These are phyloP conservation scores for Cyberlindnera sargentensis DNA, from an alignment of 805 yeast genomes.

Conservation along the genomic window DNA sequence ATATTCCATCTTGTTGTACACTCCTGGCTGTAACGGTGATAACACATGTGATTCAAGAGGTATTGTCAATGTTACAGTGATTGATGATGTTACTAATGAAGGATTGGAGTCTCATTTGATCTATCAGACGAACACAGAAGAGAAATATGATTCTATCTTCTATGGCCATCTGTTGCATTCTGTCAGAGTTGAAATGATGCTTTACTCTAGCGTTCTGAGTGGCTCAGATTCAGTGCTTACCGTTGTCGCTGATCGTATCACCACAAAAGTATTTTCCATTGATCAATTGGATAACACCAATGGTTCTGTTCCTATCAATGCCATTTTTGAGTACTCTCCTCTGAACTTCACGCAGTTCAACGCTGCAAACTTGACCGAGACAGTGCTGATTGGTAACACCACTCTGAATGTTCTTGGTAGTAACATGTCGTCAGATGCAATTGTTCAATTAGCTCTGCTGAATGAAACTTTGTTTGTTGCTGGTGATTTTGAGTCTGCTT, in stretches of 20 bases:
- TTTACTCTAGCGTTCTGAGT: slow-evolving; percentile 26
- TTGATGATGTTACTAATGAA: slow-evolving; percentile 31
- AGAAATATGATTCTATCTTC: slow-evolving; percentile 75
- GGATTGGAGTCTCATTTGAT: slow-evolving; percentile 38
- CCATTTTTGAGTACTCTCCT: slow-evolving; percentile 75
- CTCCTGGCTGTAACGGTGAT: slow-evolving; percentile 81
- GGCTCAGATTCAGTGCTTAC: slow-evolving; percentile 27
- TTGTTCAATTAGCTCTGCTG: slow-evolving; percentile 28
- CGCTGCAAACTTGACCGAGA: slow-evolving; percentile 20
- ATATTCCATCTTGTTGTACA: slow-evolving; percentile 64
- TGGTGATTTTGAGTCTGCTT: slow-evolving; percentile 38
- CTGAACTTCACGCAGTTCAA: slow-evolving; percentile 48
- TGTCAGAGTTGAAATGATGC: slow-evolving; percentile 38
- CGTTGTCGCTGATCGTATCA: slow-evolving; percentile 67
- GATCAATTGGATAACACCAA: slow-evolving; percentile 31
- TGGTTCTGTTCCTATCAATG: slow-evolving; percentile 47
- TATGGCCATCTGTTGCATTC: slow-evolving; percentile 56
- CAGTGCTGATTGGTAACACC: slow-evolving; percentile 38
- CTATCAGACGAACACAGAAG: slow-evolving; percentile 73
- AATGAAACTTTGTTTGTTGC: slow-evolving; percentile 36
- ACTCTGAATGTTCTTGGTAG: slow-evolving; percentile 30
- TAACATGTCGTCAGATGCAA: slow-evolving; percentile 31
- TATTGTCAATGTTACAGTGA: slow-evolving; percentile 67
- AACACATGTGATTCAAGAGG: slow-evolving; percentile 66
- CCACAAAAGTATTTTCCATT: slow-evolving; percentile 40